Base-by-base conservation (phyloP, 2,329 filamentous ascomycete genomes). In the Acephala macrosclerotiorum region DNA sequence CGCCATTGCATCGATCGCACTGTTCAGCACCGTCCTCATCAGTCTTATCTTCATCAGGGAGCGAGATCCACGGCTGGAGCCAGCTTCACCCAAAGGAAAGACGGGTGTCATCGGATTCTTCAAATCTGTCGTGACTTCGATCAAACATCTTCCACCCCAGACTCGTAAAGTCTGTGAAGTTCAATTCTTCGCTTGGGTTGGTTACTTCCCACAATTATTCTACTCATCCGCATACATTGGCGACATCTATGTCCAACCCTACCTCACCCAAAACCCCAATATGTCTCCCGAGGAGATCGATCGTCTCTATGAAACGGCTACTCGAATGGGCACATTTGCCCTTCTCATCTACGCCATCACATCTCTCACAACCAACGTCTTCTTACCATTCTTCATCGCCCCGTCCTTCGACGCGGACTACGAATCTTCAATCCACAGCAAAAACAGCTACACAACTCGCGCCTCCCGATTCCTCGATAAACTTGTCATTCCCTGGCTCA, bases 161-260 rank as follows among this genome's bases (percentile, higher is more conserved):
- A 93, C 96, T 70, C 86, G 86, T 68, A 90, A 88, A 69, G 93
- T 97, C 42, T 97, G 94, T 75, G 81, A 89, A 70, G 91, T 94
- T 0, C 92, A 96, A 76, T 88, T 95, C 72, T 94, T 90, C 67
- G 93, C 93, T 5, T 98, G 94, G 94, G 89, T 97, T 64, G 95
- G 93, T 60, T 97, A 95, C 88, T 98, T 97, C 74, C 94, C 94
- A 0, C 94, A 97, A 77, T 84, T 98, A 2, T 97, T 97, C 80
- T 98, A 98, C 81, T 93, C 93, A 5, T 97, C 94, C 1, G 96
- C 93, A 20, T 98, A 96, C 77, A 91, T 97, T 71, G 94, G 92
- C 68, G 93, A 97, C 76, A 92, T 98, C 64, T 97, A 97, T 73
- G 91, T 93, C 20, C 91, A 97, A 75, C 93, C 93, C 0, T 91